Evolutionary conservation across 2,329 filamentous ascomycete genomes (phyloP), one percentile per base, ranked within the genome.

Genomic region (Colletotrichum simmondsii): DNA sequence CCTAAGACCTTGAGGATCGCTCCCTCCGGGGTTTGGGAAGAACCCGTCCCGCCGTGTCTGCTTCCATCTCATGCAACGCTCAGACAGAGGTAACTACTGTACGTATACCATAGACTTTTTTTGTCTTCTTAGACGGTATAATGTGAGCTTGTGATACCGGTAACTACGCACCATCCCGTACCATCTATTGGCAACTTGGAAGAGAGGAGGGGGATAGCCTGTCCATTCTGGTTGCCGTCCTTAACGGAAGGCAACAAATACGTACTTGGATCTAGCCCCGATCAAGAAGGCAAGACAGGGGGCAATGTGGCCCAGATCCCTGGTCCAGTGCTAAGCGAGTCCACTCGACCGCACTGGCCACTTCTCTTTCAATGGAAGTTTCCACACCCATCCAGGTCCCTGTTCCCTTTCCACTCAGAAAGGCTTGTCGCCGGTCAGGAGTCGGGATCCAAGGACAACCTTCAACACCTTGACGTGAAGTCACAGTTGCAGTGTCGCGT

Each of bases 311-410:
- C 65, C 68, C 68, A 62, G 57, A 56, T 52, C 49, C 63, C 63
- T 61, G 68, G 68, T 63, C 56, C 56, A 56, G 28, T 46, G 46
- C 56, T 63, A 61, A 54, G 32, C 68, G 46, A 70, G 37, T 46
- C 19, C 54, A 63, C 11, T 56, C 11, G 10, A 22, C 19, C 28
- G 57, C 65, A 46, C 59, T 35, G 63, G 60, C 66, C 66, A 42
- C 60, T 58, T 35, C 32, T 52, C 42, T 22, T 30, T 30, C 60
- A 19, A 35, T 35, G 10, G 11, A 35, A 49, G 42, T 30, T 30
- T 53, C 37, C 24, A 30, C 16, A n/a, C 59, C 10, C 24, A 24
- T 62, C 59, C n/a, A 49, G 42, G 42, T 12, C 59, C 37, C 14
- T 62, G 32, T 26, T 19, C 37, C 53, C 16, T 49, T 49, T 65